Evolutionary conservation across 2,329 filamentous ascomycete genomes (phyloP), one percentile per base, ranked within the genome.

Genomic region (Pseudogymnoascus sp.): DNA sequence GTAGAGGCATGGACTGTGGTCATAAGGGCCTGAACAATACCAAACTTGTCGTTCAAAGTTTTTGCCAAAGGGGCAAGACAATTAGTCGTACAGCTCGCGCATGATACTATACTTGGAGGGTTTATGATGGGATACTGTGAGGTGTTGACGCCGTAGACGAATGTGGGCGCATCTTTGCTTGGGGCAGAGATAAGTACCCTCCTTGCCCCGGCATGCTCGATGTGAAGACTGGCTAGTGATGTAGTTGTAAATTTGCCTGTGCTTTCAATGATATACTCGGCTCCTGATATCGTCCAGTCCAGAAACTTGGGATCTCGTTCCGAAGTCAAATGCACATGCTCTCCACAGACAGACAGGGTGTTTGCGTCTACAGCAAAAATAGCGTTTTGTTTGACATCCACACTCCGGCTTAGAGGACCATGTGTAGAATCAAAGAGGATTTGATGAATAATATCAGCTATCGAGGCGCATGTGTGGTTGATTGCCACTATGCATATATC

Each of bases 81-180:
- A 66, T 74, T 74, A 5, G 73, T 74, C 1, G 73, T 74, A 66
- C 73, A 74, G 67, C 71, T 73, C 2, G 72, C 71, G 40, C 71
- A 70, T 16, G 72, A 73, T 1, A 74, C 65, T 2, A 73, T 69
- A 10, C 16, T 29, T 26, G 42, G 42, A 34, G 63, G 51, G n/a
- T 36, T 63, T 3, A 63, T 66, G 1, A 69, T 60, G 1, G 51
- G 64, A 62, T 74, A 74, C 4, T 60, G 16, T 23, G 70, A 67
- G 14, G 67, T 66, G 65, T 75, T 75, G 11, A 74, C 73, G 7
- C 72, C 71, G 34, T 67, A 73, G 36, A 74, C 72, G 21, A 71
- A 74, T 5, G 71, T 72, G 16, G 63, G 51, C 16, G 61, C 65
- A 37, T 66, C 63, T 14, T 63, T 63, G 45, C 62, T 64, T 3